phyloP scores from a whole-genome alignment of 2,329 filamentous ascomycete species.

The Fusarium pininemorale region DNA sequence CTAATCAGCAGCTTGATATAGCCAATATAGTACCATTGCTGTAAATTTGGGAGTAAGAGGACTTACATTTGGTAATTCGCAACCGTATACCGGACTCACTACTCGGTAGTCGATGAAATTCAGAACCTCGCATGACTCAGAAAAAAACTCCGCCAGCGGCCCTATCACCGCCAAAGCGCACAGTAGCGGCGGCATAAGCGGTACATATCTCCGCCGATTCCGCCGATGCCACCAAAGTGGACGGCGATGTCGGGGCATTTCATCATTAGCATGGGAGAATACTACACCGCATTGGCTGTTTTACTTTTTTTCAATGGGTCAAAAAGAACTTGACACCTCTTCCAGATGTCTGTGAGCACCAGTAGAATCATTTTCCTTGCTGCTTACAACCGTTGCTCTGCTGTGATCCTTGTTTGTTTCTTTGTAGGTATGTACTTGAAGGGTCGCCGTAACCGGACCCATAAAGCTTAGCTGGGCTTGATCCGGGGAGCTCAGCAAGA shows the following conservation, averaged over 20 bases:
- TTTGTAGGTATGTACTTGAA: background rate
- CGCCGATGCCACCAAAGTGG: background rate
- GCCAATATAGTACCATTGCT: background rate
- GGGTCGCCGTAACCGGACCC: constrained; percentile 24
- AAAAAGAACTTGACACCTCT: constrained; percentile 9
- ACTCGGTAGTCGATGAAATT: background rate
- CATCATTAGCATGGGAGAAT: constrained; percentile 5
- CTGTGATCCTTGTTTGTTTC: background rate
- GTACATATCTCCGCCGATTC: background rate
- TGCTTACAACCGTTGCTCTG: constrained; percentile 18
- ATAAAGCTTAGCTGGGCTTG: constrained; percentile 25
- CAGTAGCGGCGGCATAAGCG: constrained; percentile 9
- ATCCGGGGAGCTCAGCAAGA: constrained; percentile 30
- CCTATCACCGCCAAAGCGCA: constrained; percentile 14
- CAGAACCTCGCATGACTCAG: constrained; percentile 20
- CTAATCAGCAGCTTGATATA: background rate
- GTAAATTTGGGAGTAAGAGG: background rate
- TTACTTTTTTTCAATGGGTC: constrained; percentile 16
- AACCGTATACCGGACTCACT: background rate
- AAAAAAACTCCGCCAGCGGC: constrained; percentile 25
- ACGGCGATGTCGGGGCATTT: constrained; percentile 14
- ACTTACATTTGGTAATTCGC: background rate
- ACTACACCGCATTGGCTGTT: constrained; percentile 7
- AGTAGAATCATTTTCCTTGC: constrained; percentile 21
- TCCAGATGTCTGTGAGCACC: constrained; percentile 20